phyloP scores from a whole-genome alignment of 257 asterid genomes.

The Primulina tabacum region DNA sequence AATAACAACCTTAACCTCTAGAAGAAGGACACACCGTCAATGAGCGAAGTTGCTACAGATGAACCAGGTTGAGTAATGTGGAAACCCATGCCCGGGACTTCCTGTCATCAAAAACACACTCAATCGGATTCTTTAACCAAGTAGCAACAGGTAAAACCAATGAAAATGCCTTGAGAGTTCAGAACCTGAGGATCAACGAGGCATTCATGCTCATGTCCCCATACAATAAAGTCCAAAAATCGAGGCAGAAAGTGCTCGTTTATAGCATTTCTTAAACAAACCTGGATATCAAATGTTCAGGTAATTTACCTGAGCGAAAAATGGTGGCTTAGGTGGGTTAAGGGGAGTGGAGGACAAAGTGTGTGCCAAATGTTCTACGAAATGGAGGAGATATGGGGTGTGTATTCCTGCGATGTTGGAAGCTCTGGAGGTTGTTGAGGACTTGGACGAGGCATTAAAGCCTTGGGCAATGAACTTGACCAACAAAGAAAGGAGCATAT shows the following conservation, averaged over 20 bases:
- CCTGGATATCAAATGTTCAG: too few species aligned
- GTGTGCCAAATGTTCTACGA: constrained; percentile 70
- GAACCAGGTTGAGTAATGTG: constrained; percentile 99
- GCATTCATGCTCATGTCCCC: constrained; percentile 99
- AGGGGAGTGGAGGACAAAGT: constrained; percentile 23
- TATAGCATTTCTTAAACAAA: constrained; percentile 65
- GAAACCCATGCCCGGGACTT: constrained; percentile 99
- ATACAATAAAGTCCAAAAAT: constrained; percentile 87
- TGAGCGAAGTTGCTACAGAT: constrained; percentile 93
- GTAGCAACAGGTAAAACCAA: constrained; percentile 15
- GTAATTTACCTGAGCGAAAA: too few species aligned
- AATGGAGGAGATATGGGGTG: constrained; percentile 81
- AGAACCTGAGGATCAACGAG: constrained; percentile 96
- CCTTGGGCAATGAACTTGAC: constrained; percentile 75
- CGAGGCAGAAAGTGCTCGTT: constrained; percentile 97
- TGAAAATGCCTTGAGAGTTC: constrained; percentile 18
- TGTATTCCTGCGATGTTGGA: constrained; percentile 74
- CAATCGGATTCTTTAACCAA: constrained; percentile 23
- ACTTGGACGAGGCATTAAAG: constrained; percentile 72
- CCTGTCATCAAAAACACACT: constrained; percentile 50
- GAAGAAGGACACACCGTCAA: constrained; percentile 92
- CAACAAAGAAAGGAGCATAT: constrained; percentile 74
- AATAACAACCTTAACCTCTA: constrained; percentile 81
- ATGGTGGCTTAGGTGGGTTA: background rate
- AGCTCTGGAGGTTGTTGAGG: constrained; percentile 47